Evolutionary conservation across 106 monocot species (phyloP).

Genomic region (Dactylorhiza incarnata): DNA sequence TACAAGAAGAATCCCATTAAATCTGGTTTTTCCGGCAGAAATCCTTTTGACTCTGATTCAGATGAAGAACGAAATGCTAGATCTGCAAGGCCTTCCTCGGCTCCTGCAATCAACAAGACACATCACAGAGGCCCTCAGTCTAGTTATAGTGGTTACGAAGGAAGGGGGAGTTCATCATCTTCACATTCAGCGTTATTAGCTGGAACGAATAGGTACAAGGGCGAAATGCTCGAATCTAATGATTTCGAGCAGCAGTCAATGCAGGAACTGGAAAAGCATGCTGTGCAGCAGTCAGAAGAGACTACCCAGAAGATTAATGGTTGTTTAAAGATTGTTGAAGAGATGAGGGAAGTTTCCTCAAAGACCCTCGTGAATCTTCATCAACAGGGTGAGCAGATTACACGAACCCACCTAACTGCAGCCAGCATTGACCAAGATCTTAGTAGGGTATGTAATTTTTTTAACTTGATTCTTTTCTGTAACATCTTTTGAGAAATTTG

Average conservation of each 20-base stretch:
- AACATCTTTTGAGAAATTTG: neutral
- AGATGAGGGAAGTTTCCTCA: slow-evolving; percentile 76
- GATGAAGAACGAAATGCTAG: slow-evolving; percentile 19
- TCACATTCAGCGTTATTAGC: slow-evolving; percentile 4
- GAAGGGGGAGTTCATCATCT: slow-evolving; percentile 14
- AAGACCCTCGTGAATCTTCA: slow-evolving; percentile 68
- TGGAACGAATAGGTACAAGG: slow-evolving; percentile 31
- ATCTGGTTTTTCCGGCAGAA: slow-evolving; percentile 7
- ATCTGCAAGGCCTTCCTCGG: slow-evolving; percentile 27
- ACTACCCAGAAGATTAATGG: slow-evolving; percentile 61
- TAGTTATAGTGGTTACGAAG: slow-evolving; percentile 22
- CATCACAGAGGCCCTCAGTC: neutral
- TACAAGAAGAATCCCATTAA: neutral
- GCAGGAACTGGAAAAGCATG: slow-evolving; percentile 74
- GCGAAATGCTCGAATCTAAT: slow-evolving; percentile 44
- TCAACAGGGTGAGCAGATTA: slow-evolving; percentile 89
- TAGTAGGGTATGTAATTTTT: slow-evolving; percentile 50
- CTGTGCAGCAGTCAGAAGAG: slow-evolving; percentile 70
- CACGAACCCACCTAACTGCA: slow-evolving; percentile 53
- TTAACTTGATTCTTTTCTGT: neutral
- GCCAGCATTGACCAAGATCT: slow-evolving; percentile 71
- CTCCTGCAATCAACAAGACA: slow-evolving; percentile 4
- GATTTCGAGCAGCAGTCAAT: slow-evolving; percentile 58
- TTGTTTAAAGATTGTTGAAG: slow-evolving; percentile 79
- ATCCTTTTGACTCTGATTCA: slow-evolving; percentile 58